phyloP scores from a whole-genome alignment of 257 asterid genomes.

The Penstemon barbatus region DNA sequence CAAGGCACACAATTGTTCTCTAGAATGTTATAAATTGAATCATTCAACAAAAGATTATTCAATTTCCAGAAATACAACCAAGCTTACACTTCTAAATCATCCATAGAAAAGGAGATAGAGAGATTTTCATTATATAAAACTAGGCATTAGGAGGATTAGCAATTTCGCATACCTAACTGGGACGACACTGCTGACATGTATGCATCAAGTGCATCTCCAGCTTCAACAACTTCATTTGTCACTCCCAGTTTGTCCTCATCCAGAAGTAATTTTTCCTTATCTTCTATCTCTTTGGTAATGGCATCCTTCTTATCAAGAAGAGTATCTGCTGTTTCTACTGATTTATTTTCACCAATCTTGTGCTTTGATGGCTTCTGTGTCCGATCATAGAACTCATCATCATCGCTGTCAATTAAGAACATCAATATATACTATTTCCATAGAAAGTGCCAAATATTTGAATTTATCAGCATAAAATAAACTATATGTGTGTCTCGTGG shows the following conservation, averaged over 20 bases:
- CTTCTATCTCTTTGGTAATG: slow-evolving; percentile 62
- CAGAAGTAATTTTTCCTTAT: slow-evolving; percentile 51
- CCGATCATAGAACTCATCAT: slow-evolving; percentile 92
- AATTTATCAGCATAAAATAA: slow-evolving; percentile 18
- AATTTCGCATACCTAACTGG: slow-evolving; percentile 64
- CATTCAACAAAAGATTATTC: background rate
- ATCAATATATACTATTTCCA: slow-evolving; percentile 27
- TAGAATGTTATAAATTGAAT: slow-evolving; percentile 5
- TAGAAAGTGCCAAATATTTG: background rate
- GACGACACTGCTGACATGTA: slow-evolving; percentile 92
- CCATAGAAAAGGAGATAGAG: slow-evolving; percentile 16
- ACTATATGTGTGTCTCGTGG: slow-evolving; percentile 18
- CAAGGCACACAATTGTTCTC: background rate
- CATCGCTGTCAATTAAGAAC: slow-evolving; percentile 60
- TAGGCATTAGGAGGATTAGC: slow-evolving; percentile 12
- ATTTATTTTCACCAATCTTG: slow-evolving; percentile 63
- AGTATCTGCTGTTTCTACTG: slow-evolving; percentile 93
- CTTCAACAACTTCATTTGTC: slow-evolving; percentile 44
- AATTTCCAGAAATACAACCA: background rate
- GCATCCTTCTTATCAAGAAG: slow-evolving; percentile 90
- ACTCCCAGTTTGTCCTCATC: slow-evolving; percentile 49
- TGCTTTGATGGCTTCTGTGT: slow-evolving; percentile 62
- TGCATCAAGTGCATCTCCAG: slow-evolving; percentile 95
- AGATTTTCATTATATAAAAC: background rate
- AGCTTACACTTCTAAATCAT: background rate